These are phyloP conservation scores for Zymoseptoria passerinii DNA, from an alignment of 2,329 filamentous ascomycete genomes.

Conservation along the genomic window DNA sequence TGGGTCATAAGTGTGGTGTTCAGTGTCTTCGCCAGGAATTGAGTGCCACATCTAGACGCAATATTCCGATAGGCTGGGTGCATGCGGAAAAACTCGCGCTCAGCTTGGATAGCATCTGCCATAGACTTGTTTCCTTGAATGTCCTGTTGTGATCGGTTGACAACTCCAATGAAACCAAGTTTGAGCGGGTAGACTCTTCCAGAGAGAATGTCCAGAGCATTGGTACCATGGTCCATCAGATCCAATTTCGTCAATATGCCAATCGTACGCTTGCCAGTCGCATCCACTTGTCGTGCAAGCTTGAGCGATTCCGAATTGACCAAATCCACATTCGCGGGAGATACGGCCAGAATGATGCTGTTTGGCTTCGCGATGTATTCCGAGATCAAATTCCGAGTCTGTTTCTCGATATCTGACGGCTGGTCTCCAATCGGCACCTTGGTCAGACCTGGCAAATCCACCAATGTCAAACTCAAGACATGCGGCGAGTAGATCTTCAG, in stretches of 20 bases:
- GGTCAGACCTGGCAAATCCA: conserved; percentile 90
- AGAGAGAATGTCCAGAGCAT: conserved; percentile 94
- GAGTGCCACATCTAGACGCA: conserved; percentile 83
- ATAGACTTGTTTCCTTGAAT: conserved; percentile 95
- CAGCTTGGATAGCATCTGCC: conserved; percentile 78
- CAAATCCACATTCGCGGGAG: conserved; percentile 93
- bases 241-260: conserved; percentile 96
- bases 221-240: conserved; percentile 97
- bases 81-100: conserved; percentile 92
- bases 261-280: conserved; percentile 87
- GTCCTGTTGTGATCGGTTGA: conserved; percentile 96
- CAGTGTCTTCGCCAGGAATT: conserved; percentile 86
- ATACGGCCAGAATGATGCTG: conserved; percentile 94
- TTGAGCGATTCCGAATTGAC: conserved; percentile 98
- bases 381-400: conserved; percentile 89
- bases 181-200: conserved; percentile 94
- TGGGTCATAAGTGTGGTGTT: conserved; percentile 94
- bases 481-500: conserved; percentile 97
- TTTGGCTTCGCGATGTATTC: conserved; percentile 99
- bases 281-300: conserved; percentile 91
- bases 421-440: conserved; percentile 98
- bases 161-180: conserved; percentile 93
- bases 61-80: conserved; percentile 97
- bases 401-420: conserved; percentile 95
- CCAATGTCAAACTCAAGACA: conserved; percentile 89